Evolutionary conservation across 2,329 filamentous ascomycete species (phyloP), one percentile per base, ranked within the genome.

Genomic region (Leptographium flavum): DNA sequence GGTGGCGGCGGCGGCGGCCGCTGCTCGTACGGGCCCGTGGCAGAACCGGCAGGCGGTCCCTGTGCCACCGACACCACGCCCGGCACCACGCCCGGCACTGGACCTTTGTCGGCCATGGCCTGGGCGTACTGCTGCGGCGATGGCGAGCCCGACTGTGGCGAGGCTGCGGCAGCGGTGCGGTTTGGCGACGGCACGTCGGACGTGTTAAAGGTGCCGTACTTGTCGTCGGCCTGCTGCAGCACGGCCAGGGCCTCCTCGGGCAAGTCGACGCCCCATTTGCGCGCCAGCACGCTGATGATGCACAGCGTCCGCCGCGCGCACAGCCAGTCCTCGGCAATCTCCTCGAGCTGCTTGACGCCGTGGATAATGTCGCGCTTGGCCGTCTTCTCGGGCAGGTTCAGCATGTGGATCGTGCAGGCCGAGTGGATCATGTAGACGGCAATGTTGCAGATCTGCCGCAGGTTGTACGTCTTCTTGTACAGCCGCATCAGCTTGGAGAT

Each of bases 401-500:
- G 76, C 19, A 98, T 67, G 56, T 96, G 92, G 33, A 96, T 93
- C 0, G 87, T 95, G 58, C 87, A 94, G 27, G 92, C 88, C 5
- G 87, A 92, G 60, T 96, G 90, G 0, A 84, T 74, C 63, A 96
- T 95, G 61, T 98, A 98, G 1, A 96, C 87, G 3, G 84, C 88
- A 55, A 96, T 87, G 57, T 96, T 96, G 64, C 86, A 94, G 30
- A 98, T 94, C 59, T 96, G 90, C 5, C 87, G 79, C 13, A 96
- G 66, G 10, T 90, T 87, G 61, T 94, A 93, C 1, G 81, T 81
- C 53, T 90, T 86, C 61, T 94, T 95, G 64, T 96, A 98, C 2
- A 95, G 67, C 1, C 92, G 80, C 65, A 95, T 81, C n/a, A 95
- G 68, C 57, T 95, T 96, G 0, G 88, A 95, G 45, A 96, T 92